Evolutionary conservation across 495 filamentous ascomycete genomes (phyloP), one percentile per base, ranked within the genome.

Genomic region (Aspergillus affinis): DNA sequence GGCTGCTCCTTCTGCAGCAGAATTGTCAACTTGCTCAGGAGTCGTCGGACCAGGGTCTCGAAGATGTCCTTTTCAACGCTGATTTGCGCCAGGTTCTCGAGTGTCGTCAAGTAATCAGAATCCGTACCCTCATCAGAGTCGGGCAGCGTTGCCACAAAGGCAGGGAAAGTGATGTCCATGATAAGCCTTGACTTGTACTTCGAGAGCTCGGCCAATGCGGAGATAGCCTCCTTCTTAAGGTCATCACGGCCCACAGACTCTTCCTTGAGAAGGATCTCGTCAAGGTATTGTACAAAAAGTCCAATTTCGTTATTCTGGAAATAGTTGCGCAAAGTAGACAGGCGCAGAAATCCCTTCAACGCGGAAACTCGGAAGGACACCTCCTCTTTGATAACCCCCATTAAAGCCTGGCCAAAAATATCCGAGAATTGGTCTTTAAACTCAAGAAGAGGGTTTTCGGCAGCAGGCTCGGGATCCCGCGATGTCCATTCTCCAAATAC

Each of bases 141-240:
- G 4, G 88, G 88, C 2, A 91, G 74, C 27, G 82, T 81, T 1
- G 88, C 88, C 75, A 90, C 84, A 65, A 91, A 90, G 10, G 84
- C 84, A 15, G 88, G 88, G 70, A 91, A 86, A 0, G 88, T 88
- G 30, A 86, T 86, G 52, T 90, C 81, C 71, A 89, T 83, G 19
- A 91, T 85, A 23, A 88, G 68, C n/a, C 81, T 79, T 13, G 87
- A 84, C 62, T 86, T 88, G 54, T 84, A 77, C 60, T 82, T 86
- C 8, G 88, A 88, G 51, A 91, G 81, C 30, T 86, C 81, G 10
- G 83, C 78, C 47, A 91, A 74, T 47, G 82, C 82, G 48, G 79
- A 69, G 51, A 91, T 84, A n/a, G 88, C 85, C 65, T 86, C 81
- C 44, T 83, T 81, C 63, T 84, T 83, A 57, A 88, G 68, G 57